A percentile compares a stretch with the other conserved stretches of the same genome.
phyloP scores from a whole-genome alignment of 768 basidiomycete species.

The Psilocybe cubensis region DNA sequence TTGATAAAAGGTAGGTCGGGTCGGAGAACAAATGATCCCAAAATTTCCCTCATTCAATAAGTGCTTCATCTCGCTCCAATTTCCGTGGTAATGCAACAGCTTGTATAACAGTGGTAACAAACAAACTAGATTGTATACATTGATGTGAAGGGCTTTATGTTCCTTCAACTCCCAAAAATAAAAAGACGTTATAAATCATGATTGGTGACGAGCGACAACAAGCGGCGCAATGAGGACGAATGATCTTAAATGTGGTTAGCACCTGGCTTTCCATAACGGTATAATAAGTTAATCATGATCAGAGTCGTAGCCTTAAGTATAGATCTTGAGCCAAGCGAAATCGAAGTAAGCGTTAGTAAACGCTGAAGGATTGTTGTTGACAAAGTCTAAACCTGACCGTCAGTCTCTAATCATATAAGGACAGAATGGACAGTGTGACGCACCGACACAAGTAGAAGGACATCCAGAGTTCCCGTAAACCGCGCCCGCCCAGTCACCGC shows the following conservation, averaged over 20 bases:
- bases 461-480: constrained; percentile 52
- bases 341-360: constrained; percentile 77
- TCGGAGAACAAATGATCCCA: too few species aligned
- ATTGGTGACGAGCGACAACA: not conserved
- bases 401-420: not conserved
- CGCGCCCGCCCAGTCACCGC: constrained; percentile 60
- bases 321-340: constrained; percentile 58
- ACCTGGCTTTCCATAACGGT: not conserved
- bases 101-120: too few species aligned
- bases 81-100: too few species aligned
- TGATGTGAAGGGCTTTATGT: too few species aligned
- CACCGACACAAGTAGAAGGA: constrained; percentile 55
- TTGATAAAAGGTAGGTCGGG: too few species aligned
- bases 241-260: not conserved
- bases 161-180: too few species aligned
- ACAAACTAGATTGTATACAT: too few species aligned
- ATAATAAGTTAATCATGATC: not conserved
- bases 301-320: constrained; percentile 21
- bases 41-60: too few species aligned
- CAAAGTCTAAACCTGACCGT: constrained; percentile 50
- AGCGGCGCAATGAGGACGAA: not conserved
- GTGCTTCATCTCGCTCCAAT: too few species aligned
- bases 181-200: too few species aligned
- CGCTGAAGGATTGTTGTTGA: constrained; percentile 67
- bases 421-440: constrained; percentile 16